Conservation (phyloP, 495 filamentous ascomycete species). For the Jackrogersella multiformis region DNA sequence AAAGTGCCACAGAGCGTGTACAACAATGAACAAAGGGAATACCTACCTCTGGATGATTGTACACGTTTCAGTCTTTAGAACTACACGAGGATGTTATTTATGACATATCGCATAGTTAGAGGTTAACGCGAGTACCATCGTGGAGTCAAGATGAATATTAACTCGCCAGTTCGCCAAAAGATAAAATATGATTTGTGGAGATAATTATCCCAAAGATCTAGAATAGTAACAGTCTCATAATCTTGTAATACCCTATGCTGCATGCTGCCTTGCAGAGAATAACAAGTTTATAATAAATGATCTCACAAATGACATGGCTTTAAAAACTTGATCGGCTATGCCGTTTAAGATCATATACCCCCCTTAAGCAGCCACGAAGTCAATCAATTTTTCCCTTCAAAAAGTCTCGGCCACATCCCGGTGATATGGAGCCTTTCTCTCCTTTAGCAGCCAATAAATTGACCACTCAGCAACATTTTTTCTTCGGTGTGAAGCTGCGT, state of each 20-base stretch:
- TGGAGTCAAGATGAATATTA: slow-evolving; percentile 6
- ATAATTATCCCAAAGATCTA: slow-evolving; percentile 9
- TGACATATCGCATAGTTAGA: not conserved
- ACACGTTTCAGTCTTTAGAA: slow-evolving; percentile 15
- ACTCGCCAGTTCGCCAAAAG: slow-evolving; percentile 13
- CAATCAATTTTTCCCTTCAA: not conserved
- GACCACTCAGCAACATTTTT: no score
- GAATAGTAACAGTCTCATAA: slow-evolving; percentile 2
- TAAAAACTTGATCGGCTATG: slow-evolving; percentile 6
- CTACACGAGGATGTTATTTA: slow-evolving; percentile 5
- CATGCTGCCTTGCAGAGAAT: slow-evolving; percentile 5
- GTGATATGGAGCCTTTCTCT: not conserved
- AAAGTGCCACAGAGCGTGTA: slow-evolving; percentile 12
- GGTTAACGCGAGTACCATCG: not conserved
- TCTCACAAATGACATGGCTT: slow-evolving; percentile 6
- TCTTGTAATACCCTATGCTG: slow-evolving; percentile 11
- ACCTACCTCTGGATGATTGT: slow-evolving; percentile 23
- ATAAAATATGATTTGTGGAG: slow-evolving; percentile 18
- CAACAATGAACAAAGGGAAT: slow-evolving; percentile 19
- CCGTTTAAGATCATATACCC: not conserved
- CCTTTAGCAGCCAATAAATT: not conserved
- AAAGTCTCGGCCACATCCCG: slow-evolving; percentile 1
- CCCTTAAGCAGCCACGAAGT: not conserved
- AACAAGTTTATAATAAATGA: slow-evolving; percentile 17
- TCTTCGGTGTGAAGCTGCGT: no score